Percentiles rank a stretch among this genome's conserved stretches.
Conservation (phyloP, 805 yeast genomes). For the Candida koratica region DNA sequence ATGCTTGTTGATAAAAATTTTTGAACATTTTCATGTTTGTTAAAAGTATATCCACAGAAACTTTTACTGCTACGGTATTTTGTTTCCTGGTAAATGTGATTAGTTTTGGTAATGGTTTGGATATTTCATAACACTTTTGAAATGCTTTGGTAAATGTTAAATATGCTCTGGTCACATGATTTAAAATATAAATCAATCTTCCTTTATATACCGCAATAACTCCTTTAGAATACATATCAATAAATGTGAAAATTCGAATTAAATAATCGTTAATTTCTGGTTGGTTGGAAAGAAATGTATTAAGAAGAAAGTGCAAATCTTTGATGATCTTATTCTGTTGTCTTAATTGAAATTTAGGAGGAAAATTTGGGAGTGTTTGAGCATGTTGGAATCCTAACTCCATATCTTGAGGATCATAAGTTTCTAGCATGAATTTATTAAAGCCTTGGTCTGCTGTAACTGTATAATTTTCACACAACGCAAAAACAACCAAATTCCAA, state of each 20-base stretch:
- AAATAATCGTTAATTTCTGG: background rate
- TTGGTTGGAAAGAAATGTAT: constrained; percentile 1
- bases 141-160: background rate
- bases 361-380: background rate
- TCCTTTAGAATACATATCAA: background rate
- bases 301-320: background rate
- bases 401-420: background rate
- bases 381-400: background rate
- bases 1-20: constrained; percentile 12
- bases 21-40: constrained; percentile 13
- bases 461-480: background rate
- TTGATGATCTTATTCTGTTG: background rate
- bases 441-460: background rate
- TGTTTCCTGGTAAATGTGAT: background rate
- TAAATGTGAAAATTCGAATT: background rate
- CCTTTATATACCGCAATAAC: background rate
- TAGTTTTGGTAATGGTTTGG: background rate
- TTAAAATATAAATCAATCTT: background rate
- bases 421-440: background rate
- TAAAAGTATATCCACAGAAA: background rate
- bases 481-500: background rate
- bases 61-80: background rate
- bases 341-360: background rate
- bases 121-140: background rate
- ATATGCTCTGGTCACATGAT: background rate